Conservation (phyloP, 331 rosid genomes). For the Spiraea crenata region DNA sequence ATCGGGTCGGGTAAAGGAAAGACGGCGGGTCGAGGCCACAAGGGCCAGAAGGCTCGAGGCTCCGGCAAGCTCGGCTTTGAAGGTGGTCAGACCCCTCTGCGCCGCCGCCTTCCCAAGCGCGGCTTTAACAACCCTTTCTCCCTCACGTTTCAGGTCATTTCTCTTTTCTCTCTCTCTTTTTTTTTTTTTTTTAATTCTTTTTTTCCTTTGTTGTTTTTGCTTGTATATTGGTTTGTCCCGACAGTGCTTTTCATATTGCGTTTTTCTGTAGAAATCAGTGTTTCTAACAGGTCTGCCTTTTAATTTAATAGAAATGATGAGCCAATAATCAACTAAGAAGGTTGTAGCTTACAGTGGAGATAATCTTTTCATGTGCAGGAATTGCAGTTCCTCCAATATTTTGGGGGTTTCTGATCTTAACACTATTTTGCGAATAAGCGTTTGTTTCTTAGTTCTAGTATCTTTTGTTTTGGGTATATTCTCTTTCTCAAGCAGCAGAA, state of each 20-base stretch:
- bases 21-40: constrained; percentile 96
- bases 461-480: not conserved
- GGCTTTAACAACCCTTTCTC: constrained; percentile 88
- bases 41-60: constrained; percentile 90
- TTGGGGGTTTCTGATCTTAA: not conserved
- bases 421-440: not conserved
- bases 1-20: constrained; percentile 97
- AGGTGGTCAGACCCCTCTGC: constrained; percentile 96
- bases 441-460: not conserved
- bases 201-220: no score
- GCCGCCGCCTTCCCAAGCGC: constrained; percentile 84
- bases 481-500: not conserved
- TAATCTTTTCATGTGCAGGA: not conserved
- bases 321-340: not conserved
- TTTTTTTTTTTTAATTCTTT: not conserved
- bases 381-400: not conserved
- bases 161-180: not conserved
- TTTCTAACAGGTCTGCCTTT: not conserved
- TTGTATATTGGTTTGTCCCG: no score
- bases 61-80: constrained; percentile 88
- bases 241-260: no score
- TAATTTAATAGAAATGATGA: not conserved
- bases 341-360: not conserved
- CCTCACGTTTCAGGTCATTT: constrained; percentile 77
- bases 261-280: not conserved